These are phyloP conservation scores for Aspergillus aculeatinus DNA, from an alignment of 2,329 filamentous ascomycete genomes.

Conservation along the genomic window DNA sequence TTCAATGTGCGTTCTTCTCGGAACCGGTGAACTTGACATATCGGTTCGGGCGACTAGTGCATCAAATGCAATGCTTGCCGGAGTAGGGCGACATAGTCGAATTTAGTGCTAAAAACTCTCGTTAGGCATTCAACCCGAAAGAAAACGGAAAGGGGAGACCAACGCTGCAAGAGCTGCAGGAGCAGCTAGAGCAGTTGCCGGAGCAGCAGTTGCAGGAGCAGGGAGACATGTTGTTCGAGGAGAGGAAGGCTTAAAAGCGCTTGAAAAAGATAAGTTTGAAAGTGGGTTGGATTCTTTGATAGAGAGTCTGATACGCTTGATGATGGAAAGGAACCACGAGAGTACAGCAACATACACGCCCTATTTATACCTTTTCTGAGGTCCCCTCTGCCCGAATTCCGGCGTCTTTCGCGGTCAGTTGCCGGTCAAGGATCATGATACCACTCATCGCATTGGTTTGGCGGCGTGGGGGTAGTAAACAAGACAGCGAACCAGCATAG, in stretches of 20 bases:
- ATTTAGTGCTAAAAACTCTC: background rate
- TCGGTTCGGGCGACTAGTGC: background rate
- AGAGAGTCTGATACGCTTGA: background rate
- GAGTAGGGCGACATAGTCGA: background rate
- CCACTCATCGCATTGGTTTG: background rate
- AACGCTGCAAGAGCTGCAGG: constrained; percentile 12
- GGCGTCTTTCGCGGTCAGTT: background rate
- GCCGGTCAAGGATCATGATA: background rate
- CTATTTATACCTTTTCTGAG: constrained; percentile 5
- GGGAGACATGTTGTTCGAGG: constrained; percentile 11
- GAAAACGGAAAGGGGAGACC: background rate
- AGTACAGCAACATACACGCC: background rate
- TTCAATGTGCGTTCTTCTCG: background rate
- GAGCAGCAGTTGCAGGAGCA: constrained; percentile 15
- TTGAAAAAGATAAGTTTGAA: background rate
- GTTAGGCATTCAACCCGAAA: background rate
- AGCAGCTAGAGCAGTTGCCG: constrained; percentile 13
- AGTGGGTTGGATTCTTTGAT: background rate
- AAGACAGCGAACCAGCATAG: background rate
- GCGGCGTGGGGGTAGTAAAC: background rate
- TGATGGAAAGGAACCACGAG: background rate
- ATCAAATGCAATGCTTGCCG: background rate
- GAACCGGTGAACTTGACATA: background rate
- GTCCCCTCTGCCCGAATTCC: background rate
- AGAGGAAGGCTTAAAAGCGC: background rate